Evolutionary conservation across 2,329 filamentous ascomycete genomes (phyloP).

Genomic region (Trichoderma sp.): DNA sequence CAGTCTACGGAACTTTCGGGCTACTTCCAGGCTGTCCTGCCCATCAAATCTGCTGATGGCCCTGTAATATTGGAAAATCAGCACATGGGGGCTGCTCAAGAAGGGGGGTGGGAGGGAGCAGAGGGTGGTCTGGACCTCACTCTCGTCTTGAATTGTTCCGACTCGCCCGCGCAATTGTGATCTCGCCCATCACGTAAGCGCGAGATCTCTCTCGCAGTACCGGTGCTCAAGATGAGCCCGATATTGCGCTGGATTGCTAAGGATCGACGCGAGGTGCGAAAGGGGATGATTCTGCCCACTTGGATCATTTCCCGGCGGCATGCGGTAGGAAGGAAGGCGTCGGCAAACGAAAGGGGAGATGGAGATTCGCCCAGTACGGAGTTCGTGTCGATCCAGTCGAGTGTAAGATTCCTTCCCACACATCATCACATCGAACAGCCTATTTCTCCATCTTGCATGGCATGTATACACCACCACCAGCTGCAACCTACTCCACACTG

Average conservation of each 20-base stretch:
- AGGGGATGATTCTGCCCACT: neutral
- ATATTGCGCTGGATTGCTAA: neutral
- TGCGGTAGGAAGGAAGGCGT: neutral
- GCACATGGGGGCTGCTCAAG: neutral
- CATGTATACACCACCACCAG: conserved; percentile 1
- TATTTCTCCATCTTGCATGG: neutral
- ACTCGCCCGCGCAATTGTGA: conserved; percentile 4
- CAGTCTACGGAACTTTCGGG: neutral
- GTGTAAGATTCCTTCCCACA: neutral
- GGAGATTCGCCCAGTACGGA: neutral
- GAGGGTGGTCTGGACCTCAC: neutral
- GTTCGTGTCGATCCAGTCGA: neutral
- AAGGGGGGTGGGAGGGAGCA: neutral
- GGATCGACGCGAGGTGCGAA: neutral
- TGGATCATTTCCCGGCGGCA: neutral
- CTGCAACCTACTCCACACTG: neutral
- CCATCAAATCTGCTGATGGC: conserved; percentile 14
- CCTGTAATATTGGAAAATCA: conserved; percentile 16
- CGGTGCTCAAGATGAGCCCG: neutral
- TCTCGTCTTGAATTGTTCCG: neutral
- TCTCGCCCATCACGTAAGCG: conserved; percentile 2
- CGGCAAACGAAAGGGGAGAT: neutral
- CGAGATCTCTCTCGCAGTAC: conserved; percentile 15
- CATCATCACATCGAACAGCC: neutral
- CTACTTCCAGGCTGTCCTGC: neutral